A percentile compares a stretch with the other conserved stretches of the same genome.
These are phyloP conservation scores for Cytospora paraplurivora DNA, from an alignment of 2,329 filamentous ascomycete species.

Conservation along the genomic window DNA sequence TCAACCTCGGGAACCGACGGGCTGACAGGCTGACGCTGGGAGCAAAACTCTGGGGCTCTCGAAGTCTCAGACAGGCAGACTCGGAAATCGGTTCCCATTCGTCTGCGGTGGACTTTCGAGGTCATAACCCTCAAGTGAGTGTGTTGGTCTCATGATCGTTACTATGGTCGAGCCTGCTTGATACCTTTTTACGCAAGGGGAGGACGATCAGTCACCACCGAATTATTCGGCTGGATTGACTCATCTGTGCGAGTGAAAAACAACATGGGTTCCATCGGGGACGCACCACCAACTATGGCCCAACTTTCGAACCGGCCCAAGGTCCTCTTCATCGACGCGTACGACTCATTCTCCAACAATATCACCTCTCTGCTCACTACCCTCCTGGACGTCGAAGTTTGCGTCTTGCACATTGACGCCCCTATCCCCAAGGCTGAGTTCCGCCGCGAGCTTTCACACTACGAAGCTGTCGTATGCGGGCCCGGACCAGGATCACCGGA, in stretches of 20 bases:
- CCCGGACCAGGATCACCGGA: constrained; percentile 85
- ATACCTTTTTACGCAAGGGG: not conserved
- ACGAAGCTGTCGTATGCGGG: constrained; percentile 85
- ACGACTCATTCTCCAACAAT: constrained; percentile 97
- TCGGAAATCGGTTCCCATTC: not conserved
- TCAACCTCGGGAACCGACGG: not conserved
- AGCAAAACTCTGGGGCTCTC: not conserved
- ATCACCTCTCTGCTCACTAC: constrained; percentile 80
- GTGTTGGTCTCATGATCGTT: not conserved
- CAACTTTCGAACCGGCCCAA: constrained; percentile 11
- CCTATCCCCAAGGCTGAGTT: constrained; percentile 50
- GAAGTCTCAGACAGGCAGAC: not conserved
- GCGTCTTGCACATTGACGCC: constrained; percentile 72
- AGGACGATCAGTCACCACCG: not conserved
- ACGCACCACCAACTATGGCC: not conserved
- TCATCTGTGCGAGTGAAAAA: not conserved
- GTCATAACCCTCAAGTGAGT: not conserved
- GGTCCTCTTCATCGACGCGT: constrained; percentile 91
- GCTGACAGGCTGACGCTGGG: not conserved
- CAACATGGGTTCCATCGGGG: constrained; percentile 24
- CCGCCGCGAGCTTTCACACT: constrained; percentile 56
- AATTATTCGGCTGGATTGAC: not conserved
- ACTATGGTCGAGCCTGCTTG: not conserved
- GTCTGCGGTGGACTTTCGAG: not conserved
- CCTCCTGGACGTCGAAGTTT: constrained; percentile 67